Base-by-base conservation (phyloP, 768 basidiomycete genomes). In the Termitomyces titanicus region DNA sequence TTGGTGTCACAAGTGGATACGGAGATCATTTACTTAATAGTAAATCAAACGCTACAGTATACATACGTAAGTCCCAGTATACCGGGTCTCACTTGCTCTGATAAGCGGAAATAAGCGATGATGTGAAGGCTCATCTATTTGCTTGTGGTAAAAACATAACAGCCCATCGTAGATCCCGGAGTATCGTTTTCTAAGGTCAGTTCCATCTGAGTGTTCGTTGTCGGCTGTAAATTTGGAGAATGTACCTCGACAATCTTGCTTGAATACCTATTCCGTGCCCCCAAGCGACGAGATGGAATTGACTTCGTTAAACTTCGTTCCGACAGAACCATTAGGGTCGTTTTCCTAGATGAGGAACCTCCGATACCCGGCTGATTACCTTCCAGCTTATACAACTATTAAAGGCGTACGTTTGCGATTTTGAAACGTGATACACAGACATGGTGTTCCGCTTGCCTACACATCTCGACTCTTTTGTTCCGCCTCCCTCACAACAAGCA, bases 361-460 rank as follows among this genome's bases (percentile, higher is more conserved):
- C 59, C 54, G 57, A 61, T 63, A 58, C 51, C 54, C 52, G 57
- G 56, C 51, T 42, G 49, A 61, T 57, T 59, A 55, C 58, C 56
- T 58, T 51, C 55, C 56, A 58, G 57, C 47, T 60, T 56, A 56
- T 52, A 62, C 58, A 64, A 70, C 64, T 67, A 67, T 75, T 77
- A 76, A 77, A 77, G 72, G 68, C 68, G 51, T 66, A 61, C 55
- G 63, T 64, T 59, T 61, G 46, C 25, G 29, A 22, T 40, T 47
- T 69, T 65, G 60, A 61, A 70, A 65, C 61, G 64, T 64, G 22
- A 68, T 66, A 65, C 64, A 55, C 53, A 59, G 64, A 65, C 61
- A 84, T 84, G 82, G 79, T 80, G 68, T 83, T 81, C 72, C 82
- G 82, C 65, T 70, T 85, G 62, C 84, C 83, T 61, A 80, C 84